phyloP scores from a whole-genome alignment of 2,329 filamentous ascomycete genomes.

The Ascochyta koolunga region DNA sequence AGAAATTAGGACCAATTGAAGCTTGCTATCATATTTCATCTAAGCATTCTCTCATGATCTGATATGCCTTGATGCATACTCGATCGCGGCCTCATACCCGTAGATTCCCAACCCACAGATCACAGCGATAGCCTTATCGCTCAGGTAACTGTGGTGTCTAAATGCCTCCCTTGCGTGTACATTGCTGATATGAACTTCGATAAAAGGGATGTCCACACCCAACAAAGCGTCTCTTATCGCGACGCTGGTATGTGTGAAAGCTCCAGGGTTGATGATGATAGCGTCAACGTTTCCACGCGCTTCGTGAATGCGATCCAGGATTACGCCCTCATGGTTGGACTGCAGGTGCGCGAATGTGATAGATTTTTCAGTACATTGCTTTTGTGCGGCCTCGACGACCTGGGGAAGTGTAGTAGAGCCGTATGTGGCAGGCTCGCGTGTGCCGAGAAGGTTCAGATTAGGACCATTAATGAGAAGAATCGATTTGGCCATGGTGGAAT shows the following conservation, averaged over 20 bases:
- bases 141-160: conserved; percentile 72
- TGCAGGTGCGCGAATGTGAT: conserved; percentile 67
- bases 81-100: conserved; percentile 56
- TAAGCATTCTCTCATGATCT: conserved; percentile 27
- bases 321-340: conserved; percentile 78
- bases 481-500: conserved; percentile 44
- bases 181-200: conserved; percentile 80
- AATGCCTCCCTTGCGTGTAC: conserved; percentile 74
- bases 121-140: conserved; percentile 76
- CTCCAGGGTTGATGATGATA: conserved; percentile 78
- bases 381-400: conserved; percentile 58
- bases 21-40: neutral
- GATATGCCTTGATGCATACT: conserved; percentile 48
- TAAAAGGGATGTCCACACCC: conserved; percentile 72
- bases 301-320: conserved; percentile 75
- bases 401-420: conserved; percentile 71
- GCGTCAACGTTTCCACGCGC: conserved; percentile 66
- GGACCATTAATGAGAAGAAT: conserved; percentile 82
- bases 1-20: too few relatives aligned
- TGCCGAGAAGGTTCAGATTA: conserved; percentile 80
- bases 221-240: conserved; percentile 76
- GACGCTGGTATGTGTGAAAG: conserved; percentile 77
- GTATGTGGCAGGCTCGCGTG: conserved; percentile 75
- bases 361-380: conserved; percentile 58
- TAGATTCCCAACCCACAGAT: conserved; percentile 68